Evolutionary conservation across 305 asterid species (phyloP), one percentile per base, ranked within the genome.

Genomic region (Striga hermonthica): DNA sequence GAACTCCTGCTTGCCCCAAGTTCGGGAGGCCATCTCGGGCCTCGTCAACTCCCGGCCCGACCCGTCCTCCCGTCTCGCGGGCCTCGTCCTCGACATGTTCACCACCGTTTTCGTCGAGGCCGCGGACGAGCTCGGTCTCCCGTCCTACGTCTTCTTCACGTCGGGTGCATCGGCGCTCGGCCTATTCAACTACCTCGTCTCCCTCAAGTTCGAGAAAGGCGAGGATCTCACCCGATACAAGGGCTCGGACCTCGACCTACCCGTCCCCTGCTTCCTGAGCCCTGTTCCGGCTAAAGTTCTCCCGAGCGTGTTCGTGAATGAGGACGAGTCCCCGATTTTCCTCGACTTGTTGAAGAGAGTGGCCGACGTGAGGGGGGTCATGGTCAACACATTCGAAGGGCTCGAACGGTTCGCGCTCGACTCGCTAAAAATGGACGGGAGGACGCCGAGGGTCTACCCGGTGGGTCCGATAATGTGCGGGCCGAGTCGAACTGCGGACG

Each of bases 51-150:
- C n/a, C 0, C 44, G 31, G 31, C 31, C 31, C 31, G 31, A 2
- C 31, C 31, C 44, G 22, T 5, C n/a, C 10, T 22, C 8, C 43
- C 28, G 44, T n/a, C 49, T 76, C 0, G 72, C 67, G 0, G 83
- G 89, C 0, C 28, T 86, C 50, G 64, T 83, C 0, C 39, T 86
- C 28, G 88, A 81, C 59, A 76, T 83, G 78, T 70, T 83, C 35
- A 76, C 82, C 65, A 57, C 73, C 4, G 5, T 35, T 3, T 63
- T 85, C 74, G 73, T 78, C 1, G 82, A 78, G 4, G 78, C 83
- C 6, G 93, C 86, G 3, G 55, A 69, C 4, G 88, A 80, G 11
- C 69, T 81, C 9, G 59, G 59, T 14, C 48, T 77, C 36, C 87
- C 87, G 0, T 34, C 79, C 6, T 83, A 83, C 28, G 58, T 76